phyloP scores from a whole-genome alignment of 306 rosid genomes.

The Gynostemma pentaphyllum region DNA sequence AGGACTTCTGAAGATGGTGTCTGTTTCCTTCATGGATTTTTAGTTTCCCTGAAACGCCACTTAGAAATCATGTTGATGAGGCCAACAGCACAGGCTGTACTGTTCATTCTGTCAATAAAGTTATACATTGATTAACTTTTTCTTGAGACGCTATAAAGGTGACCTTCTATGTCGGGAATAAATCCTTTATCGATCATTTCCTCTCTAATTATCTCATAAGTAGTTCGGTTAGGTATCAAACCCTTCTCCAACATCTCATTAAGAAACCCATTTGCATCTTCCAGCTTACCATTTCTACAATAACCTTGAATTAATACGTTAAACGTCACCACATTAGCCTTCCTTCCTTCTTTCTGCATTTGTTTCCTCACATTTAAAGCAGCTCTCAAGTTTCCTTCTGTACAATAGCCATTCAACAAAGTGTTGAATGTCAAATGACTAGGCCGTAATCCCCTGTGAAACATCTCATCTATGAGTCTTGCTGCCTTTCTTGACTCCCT shows the following conservation, averaged over 20 bases:
- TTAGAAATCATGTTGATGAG: neutral
- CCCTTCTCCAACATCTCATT: constrained; percentile 86
- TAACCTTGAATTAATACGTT: constrained; percentile 56
- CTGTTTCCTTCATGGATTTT: neutral
- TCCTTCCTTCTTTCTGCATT: constrained; percentile 65
- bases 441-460: constrained; percentile 33
- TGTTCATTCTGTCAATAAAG: neutral
- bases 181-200: constrained; percentile 79
- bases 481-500: constrained; percentile 41
- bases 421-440: constrained; percentile 56
- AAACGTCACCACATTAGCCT: constrained; percentile 43
- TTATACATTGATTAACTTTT: constrained; percentile 16
- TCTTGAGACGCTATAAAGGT: constrained; percentile 42
- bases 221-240: constrained; percentile 53
- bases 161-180: constrained; percentile 60
- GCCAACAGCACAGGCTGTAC: neutral
- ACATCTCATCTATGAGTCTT: constrained; percentile 40
- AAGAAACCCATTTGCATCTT: constrained; percentile 65
- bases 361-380: constrained; percentile 42
- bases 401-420: constrained; percentile 61
- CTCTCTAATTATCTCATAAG: constrained; percentile 48
- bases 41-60: neutral
- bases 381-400: constrained; percentile 46
- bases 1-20: neutral
- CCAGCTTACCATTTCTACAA: constrained; percentile 45